These are phyloP conservation scores for Pestalotiopsis sp. DNA, from an alignment of 2,329 filamentous ascomycete genomes.

Conservation along the genomic window DNA sequence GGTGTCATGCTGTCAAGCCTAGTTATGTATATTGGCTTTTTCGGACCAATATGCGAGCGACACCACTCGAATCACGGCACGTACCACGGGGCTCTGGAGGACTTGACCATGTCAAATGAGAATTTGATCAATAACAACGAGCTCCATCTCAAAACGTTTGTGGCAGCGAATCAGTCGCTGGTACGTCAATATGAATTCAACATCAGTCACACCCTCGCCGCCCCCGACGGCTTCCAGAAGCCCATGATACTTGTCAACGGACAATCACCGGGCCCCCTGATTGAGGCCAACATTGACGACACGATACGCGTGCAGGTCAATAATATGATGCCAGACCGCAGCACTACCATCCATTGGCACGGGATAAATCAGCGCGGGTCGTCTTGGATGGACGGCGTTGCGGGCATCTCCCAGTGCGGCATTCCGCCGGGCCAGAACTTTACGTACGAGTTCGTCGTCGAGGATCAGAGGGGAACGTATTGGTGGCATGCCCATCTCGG, in stretches of 20 bases:
- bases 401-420: constrained; percentile 62
- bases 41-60: neutral
- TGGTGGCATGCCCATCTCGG: constrained; percentile 65
- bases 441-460: constrained; percentile 62
- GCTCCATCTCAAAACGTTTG: constrained; percentile 32
- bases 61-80: constrained; percentile 19
- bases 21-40: neutral
- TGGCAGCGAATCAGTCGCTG: constrained; percentile 11
- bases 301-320: constrained; percentile 41
- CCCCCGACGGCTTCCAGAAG: constrained; percentile 38
- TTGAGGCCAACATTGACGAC: constrained; percentile 48
- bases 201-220: constrained; percentile 32
- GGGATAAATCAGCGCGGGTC: constrained; percentile 67
- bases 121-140: constrained; percentile 29
- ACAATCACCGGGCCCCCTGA: constrained; percentile 45
- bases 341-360: constrained; percentile 68
- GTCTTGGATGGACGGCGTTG: constrained; percentile 68
- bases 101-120: constrained; percentile 25
- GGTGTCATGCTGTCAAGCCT: neutral
- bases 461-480: constrained; percentile 39
- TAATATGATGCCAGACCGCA: constrained; percentile 37
- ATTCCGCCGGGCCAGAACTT: constrained; percentile 59
- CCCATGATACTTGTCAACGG: constrained; percentile 42
- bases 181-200: constrained; percentile 36
- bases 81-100: constrained; percentile 24